Conservation (phyloP, 1,284 basidiomycete genomes). For the Gymnopus androsaceus region DNA sequence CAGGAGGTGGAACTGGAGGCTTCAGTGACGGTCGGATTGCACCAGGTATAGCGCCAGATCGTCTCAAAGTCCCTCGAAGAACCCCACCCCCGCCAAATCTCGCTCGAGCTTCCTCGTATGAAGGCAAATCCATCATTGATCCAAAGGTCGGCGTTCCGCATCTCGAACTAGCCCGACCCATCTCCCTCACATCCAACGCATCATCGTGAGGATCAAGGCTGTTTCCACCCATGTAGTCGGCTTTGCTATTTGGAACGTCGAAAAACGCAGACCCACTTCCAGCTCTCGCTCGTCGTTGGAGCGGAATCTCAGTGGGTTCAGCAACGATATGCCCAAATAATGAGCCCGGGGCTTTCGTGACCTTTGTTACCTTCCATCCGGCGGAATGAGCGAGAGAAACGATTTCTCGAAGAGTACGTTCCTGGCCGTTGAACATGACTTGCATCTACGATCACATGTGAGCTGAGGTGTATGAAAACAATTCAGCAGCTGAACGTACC, state of each 20-base stretch:
- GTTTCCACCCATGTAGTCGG: neutral
- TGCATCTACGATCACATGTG: slow-evolving; percentile 56
- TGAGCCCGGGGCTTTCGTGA: slow-evolving; percentile 59
- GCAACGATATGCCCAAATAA: slow-evolving; percentile 70
- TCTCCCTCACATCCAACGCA: slow-evolving; percentile 26
- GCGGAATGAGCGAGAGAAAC: slow-evolving; percentile 56
- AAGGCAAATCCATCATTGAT: slow-evolving; percentile 45
- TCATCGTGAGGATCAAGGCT: slow-evolving; percentile 14
- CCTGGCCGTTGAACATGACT: slow-evolving; percentile 67
- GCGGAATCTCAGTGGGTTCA: slow-evolving; percentile 53
- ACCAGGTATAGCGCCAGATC: slow-evolving; percentile 8
- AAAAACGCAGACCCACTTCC: slow-evolving; percentile 30
- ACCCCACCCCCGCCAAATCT: slow-evolving; percentile 39
- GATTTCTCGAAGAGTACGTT: slow-evolving; percentile 69
- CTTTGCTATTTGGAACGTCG: slow-evolving; percentile 23
- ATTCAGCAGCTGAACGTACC: slow-evolving; percentile 49
- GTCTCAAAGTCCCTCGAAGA: slow-evolving; percentile 24
- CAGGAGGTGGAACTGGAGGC: slow-evolving; percentile 11
- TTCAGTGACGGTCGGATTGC: slow-evolving; percentile 12
- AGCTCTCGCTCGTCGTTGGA: slow-evolving; percentile 25
- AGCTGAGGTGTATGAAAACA: slow-evolving; percentile 6
- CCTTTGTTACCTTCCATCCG: slow-evolving; percentile 67
- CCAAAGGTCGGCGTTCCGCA: slow-evolving; percentile 62
- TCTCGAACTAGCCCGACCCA: slow-evolving; percentile 43
- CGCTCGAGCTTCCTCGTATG: slow-evolving; percentile 41